Conservation (phyloP, 1,284 basidiomycete species). For the Neonothopanus nambi region DNA sequence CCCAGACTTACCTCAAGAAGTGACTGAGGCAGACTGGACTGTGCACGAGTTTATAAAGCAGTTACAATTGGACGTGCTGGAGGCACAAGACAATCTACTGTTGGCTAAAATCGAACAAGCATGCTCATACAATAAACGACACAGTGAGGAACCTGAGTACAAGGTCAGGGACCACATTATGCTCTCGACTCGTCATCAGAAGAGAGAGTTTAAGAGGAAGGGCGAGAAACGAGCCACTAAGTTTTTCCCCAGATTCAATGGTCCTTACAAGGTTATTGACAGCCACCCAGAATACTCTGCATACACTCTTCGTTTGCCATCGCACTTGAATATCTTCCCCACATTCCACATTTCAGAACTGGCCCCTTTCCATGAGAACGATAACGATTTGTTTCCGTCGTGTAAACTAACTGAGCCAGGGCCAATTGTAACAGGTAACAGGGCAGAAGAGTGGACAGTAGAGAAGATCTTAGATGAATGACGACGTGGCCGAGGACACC, state of each 20-base stretch:
- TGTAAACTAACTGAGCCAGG: neutral
- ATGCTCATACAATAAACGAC: constrained; percentile 20
- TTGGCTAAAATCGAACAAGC: constrained; percentile 5
- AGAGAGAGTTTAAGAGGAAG: neutral
- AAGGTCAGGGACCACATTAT: constrained; percentile 5
- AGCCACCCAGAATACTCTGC: neutral
- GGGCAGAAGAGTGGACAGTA: constrained; percentile 13
- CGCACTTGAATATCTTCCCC: constrained; percentile 14
- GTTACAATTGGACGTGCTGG: neutral
- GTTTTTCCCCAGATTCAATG: constrained; percentile 20
- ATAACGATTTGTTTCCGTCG: constrained; percentile 10
- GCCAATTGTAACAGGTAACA: constrained; percentile 11
- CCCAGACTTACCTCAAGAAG: no score
- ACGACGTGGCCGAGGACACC: neutral
- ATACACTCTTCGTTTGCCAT: constrained; percentile 14
- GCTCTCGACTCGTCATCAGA: constrained; percentile 1
- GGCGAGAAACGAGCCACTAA: constrained; percentile 14
- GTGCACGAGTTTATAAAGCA: constrained; percentile 12
- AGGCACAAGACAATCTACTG: neutral
- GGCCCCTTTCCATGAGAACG: constrained; percentile 8
- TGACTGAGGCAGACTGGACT: neutral
- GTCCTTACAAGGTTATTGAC: constrained; percentile 14
- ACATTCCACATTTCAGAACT: constrained; percentile 20
- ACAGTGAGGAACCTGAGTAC: constrained; percentile 12
- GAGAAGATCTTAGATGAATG: constrained; percentile 17